These are phyloP conservation scores for Boeremia lycopersici DNA, from an alignment of 2,329 filamentous ascomycete genomes.

Conservation along the genomic window DNA sequence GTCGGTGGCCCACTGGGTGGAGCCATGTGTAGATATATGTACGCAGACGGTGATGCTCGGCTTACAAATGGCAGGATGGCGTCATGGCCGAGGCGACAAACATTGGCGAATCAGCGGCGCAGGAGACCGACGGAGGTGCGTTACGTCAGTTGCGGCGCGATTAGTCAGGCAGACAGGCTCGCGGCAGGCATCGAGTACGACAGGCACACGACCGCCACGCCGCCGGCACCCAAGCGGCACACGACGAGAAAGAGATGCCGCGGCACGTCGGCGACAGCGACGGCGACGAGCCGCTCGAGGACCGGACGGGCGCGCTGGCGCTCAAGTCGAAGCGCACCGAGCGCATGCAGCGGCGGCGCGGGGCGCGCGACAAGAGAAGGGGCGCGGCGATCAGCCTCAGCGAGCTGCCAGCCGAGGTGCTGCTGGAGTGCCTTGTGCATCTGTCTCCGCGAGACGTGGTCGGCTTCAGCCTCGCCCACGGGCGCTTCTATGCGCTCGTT, in stretches of 20 bases:
- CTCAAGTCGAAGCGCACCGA: constrained; percentile 61
- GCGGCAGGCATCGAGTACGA: not conserved
- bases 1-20: not conserved
- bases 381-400: constrained; percentile 48
- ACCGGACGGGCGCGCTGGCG: constrained; percentile 56
- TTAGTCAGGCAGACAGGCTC: not conserved
- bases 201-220: not conserved
- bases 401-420: constrained; percentile 60
- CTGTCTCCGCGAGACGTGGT: constrained; percentile 60
- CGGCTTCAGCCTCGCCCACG: constrained; percentile 52
- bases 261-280: constrained; percentile 33
- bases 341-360: constrained; percentile 53
- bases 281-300: constrained; percentile 55
- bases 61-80: constrained; percentile 36
- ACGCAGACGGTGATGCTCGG: constrained; percentile 17
- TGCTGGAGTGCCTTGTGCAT: constrained; percentile 55
- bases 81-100: constrained; percentile 21
- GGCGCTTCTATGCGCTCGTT: constrained; percentile 53
- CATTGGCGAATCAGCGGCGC: constrained; percentile 20
- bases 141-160: not conserved
- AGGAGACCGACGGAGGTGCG: not conserved
- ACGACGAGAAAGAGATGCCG: constrained; percentile 22
- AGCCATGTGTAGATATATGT: constrained; percentile 3
- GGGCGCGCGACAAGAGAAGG: constrained; percentile 34
- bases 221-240: not conserved